phyloP scores from a whole-genome alignment of 2,329 filamentous ascomycete species.

The Talaromyces funiculosus region DNA sequence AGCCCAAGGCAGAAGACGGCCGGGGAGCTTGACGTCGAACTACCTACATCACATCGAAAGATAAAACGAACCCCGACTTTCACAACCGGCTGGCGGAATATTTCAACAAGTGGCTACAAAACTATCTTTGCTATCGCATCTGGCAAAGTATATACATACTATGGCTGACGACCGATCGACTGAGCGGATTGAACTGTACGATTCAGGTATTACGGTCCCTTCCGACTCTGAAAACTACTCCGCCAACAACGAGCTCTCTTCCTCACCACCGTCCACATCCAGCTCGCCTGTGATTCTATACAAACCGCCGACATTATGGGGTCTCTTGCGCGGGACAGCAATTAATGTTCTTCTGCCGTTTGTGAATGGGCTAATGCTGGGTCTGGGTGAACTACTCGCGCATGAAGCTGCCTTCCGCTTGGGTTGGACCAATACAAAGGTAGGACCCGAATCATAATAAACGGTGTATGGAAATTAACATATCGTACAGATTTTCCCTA shows the following conservation, averaged over 20 bases:
- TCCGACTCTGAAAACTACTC: constrained; percentile 47
- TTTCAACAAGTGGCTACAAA: neutral
- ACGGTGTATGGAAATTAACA: no score
- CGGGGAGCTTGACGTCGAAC: constrained; percentile 2
- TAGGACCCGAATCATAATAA: constrained; percentile 47
- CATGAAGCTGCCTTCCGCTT: constrained; percentile 91
- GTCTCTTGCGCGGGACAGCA: constrained; percentile 75
- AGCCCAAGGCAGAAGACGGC: neutral
- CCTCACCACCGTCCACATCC: constrained; percentile 30
- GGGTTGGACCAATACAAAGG: constrained; percentile 92
- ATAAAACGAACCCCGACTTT: constrained; percentile 7
- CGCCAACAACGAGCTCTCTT: constrained; percentile 33
- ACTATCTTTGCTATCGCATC: neutral
- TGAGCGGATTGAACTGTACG: constrained; percentile 36
- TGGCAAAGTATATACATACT: constrained; percentile 18
- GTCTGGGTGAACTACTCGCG: constrained; percentile 93
- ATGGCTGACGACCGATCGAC: constrained; percentile 26
- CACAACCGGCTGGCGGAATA: neutral
- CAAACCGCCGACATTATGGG: constrained; percentile 80
- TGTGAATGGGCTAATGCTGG: constrained; percentile 96
- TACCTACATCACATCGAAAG: constrained; percentile 2
- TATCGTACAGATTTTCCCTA: constrained; percentile 50
- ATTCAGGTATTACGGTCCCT: constrained; percentile 41
- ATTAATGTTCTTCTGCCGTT: constrained; percentile 97
- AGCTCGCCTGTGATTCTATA: constrained; percentile 57